These are phyloP conservation scores for Phytophthora nicotianae DNA, from an alignment of 352 stramenopile genomes.

Conservation along the genomic window DNA sequence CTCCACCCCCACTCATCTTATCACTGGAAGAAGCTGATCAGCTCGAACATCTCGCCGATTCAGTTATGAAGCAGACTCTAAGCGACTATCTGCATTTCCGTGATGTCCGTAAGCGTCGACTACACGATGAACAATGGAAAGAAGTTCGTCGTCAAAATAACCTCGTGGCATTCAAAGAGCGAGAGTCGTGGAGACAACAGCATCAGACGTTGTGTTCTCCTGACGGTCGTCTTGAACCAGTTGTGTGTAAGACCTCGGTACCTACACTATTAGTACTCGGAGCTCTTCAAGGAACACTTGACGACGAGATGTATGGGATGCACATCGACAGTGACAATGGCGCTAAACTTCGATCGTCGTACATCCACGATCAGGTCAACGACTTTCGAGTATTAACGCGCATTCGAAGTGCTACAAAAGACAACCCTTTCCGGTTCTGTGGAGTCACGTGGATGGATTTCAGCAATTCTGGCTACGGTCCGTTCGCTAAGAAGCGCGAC, in stretches of 20 bases:
- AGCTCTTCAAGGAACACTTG: constrained; percentile 52
- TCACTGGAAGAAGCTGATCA: constrained; percentile 28
- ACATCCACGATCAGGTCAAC: constrained; percentile 47
- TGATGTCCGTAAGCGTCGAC: constrained; percentile 33
- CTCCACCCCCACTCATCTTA: constrained; percentile 25
- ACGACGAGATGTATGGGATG: constrained; percentile 65
- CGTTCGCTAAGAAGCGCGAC: constrained; percentile 38
- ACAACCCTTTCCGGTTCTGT: constrained; percentile 45
- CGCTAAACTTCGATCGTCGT: constrained; percentile 43
- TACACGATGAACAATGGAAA: constrained; percentile 47
- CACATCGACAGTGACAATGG: constrained; percentile 35
- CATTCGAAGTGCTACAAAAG: constrained; percentile 30
- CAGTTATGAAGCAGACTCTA: constrained; percentile 37
- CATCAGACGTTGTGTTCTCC: constrained; percentile 27
- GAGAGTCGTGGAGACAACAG: constrained; percentile 32
- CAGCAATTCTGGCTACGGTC: constrained; percentile 25
- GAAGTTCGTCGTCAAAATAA: constrained; percentile 39
- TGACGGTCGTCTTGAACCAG: constrained; percentile 21
- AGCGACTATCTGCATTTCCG: constrained; percentile 41
- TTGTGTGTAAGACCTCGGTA: constrained; percentile 31
- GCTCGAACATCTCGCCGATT: constrained; percentile 34
- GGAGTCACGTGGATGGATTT: constrained; percentile 46
- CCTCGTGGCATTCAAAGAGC: constrained; percentile 49
- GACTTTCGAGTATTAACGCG: constrained; percentile 44
- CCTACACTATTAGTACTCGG: constrained; percentile 42